Conservation (phyloP, 2,329 filamentous ascomycete genomes). For the Dryadomyces quercivorus region DNA sequence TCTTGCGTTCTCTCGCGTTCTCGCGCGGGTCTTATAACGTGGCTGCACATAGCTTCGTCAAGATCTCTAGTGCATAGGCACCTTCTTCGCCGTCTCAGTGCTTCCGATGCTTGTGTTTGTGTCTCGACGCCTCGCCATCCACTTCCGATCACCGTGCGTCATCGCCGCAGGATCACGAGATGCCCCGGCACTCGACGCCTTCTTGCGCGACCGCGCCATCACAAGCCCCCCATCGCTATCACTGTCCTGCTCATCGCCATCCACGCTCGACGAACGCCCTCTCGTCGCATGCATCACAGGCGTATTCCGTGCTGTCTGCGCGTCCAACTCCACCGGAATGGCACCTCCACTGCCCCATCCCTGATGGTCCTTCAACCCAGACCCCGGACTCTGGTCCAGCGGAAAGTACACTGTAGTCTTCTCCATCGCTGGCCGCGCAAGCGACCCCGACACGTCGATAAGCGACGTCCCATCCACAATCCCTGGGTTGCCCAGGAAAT, state of each 20-base stretch:
- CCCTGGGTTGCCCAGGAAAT: conserved; percentile 40
- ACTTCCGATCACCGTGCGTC: conserved; percentile 13
- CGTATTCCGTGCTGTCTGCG: conserved; percentile 8
- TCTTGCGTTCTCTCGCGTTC: background rate
- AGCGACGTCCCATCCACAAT: conserved; percentile 30
- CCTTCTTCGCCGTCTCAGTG: conserved; percentile 52
- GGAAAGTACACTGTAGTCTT: conserved; percentile 38
- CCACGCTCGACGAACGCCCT: conserved; percentile 3
- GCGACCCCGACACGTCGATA: conserved; percentile 39
- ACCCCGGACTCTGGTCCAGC: conserved; percentile 26
- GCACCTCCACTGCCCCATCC: conserved; percentile 11
- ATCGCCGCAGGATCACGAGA: conserved; percentile 15
- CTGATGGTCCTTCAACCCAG: conserved; percentile 16
- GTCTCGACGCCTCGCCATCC: conserved; percentile 33
- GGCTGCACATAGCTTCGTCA: background rate
- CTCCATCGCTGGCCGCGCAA: conserved; percentile 38
- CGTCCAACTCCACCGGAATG: conserved; percentile 17
- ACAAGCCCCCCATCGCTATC: conserved; percentile 42
- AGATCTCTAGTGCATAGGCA: conserved; percentile 15
- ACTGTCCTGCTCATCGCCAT: conserved; percentile 35
- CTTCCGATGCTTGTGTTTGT: conserved; percentile 50
- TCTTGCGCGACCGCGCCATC: conserved; percentile 35
- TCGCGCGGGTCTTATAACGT: background rate
- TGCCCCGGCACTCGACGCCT: conserved; percentile 21
- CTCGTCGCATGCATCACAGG: conserved; percentile 8